Conservation (phyloP, 148 eudicot species). For the Camellia japonica region DNA sequence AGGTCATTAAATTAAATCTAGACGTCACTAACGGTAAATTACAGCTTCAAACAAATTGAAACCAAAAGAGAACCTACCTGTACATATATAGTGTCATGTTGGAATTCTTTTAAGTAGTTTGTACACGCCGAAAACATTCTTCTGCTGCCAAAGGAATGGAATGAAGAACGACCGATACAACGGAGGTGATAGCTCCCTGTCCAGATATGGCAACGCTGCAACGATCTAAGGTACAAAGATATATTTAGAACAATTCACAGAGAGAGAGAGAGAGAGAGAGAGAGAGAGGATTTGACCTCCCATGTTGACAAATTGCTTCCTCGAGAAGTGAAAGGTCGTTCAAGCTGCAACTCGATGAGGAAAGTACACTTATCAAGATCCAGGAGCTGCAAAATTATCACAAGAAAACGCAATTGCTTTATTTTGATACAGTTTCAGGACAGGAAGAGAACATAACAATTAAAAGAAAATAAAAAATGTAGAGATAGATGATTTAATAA, state of each 20-base stretch:
- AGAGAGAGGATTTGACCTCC: constrained; percentile 58
- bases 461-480: neutral
- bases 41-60: neutral
- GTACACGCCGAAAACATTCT: constrained; percentile 81
- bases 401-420: neutral
- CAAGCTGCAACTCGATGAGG: constrained; percentile 83
- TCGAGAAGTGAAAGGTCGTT: constrained; percentile 73
- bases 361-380: constrained; percentile 77
- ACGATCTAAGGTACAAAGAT: constrained; percentile 42
- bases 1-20: neutral
- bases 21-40: neutral
- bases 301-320: constrained; percentile 89
- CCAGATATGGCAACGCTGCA: constrained; percentile 83
- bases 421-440: neutral
- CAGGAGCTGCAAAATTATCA: constrained; percentile 49
- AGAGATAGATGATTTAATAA: neutral
- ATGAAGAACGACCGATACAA: constrained; percentile 82
- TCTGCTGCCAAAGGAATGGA: constrained; percentile 74
- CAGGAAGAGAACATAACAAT: too few species aligned
- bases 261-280: constrained; percentile 12
- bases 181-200: constrained; percentile 78
- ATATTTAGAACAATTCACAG: neutral
- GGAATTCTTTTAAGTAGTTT: constrained; percentile 73
- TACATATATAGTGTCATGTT: constrained; percentile 10
- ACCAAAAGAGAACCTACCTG: constrained; percentile 3